phyloP scores from a whole-genome alignment of 768 basidiomycete species.

The Kwoniella sp. region DNA sequence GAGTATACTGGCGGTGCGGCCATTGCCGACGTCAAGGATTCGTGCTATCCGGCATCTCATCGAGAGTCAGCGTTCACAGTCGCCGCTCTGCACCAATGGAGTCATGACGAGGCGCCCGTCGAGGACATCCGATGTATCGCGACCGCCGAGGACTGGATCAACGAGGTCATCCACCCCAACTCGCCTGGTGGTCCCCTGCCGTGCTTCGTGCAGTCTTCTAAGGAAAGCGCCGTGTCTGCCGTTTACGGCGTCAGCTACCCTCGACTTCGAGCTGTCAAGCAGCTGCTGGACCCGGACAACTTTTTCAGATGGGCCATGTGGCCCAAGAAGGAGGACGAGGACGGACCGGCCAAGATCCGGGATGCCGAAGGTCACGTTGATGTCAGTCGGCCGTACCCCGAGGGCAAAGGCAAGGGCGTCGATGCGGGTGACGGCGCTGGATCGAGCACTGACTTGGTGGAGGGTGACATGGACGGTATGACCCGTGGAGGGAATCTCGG shows the following conservation, averaged over 20 bases:
- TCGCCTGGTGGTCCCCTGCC: conserved; percentile 77
- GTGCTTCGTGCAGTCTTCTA: conserved; percentile 53
- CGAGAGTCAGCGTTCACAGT: conserved; percentile 78
- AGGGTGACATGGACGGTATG: too few relatives aligned
- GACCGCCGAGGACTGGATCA: conserved; percentile 87
- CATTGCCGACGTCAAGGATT: conserved; percentile 63
- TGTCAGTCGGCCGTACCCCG: too few relatives aligned
- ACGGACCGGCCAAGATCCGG: too few relatives aligned
- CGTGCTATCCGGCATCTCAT: conserved; percentile 70
- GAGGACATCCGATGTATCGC: conserved; percentile 74
- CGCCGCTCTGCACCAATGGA: conserved; percentile 89
- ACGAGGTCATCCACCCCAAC: conserved; percentile 65
- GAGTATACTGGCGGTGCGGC: conserved; percentile 77
- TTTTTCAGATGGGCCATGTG: conserved; percentile 75
- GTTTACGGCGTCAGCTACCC: conserved; percentile 67
- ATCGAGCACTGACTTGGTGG: too few relatives aligned
- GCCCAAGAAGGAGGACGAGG: conserved; percentile 53
- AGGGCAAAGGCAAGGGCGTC: too few relatives aligned
- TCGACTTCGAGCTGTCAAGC: conserved; percentile 67
- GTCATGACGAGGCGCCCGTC: conserved; percentile 59
- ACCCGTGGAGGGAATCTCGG: too few relatives aligned
- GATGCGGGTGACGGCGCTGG: too few relatives aligned
- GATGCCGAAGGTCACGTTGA: too few relatives aligned
- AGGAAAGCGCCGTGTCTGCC: conserved; percentile 28
- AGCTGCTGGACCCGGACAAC: conserved; percentile 68